phyloP scores from a whole-genome alignment of 2,329 filamentous ascomycete genomes.

The Periglandula ipomoeae region DNA sequence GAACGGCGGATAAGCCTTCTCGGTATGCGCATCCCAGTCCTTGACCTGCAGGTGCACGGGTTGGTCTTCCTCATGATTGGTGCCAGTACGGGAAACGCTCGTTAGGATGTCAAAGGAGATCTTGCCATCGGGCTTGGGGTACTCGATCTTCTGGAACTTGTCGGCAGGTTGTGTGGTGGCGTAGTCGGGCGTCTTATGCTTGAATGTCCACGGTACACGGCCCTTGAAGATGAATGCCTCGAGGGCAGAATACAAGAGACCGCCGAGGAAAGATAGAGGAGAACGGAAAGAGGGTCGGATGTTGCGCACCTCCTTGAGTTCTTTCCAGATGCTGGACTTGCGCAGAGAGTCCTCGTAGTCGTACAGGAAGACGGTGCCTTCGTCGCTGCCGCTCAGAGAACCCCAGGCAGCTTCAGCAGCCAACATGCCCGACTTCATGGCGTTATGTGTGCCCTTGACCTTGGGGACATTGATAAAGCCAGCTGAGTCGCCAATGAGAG shows the following conservation, averaged over 20 bases:
- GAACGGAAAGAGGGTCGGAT: constrained; percentile 93
- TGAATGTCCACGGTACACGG: constrained; percentile 82
- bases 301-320: constrained; percentile 90
- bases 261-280: constrained; percentile 79
- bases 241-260: constrained; percentile 84
- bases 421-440: constrained; percentile 95
- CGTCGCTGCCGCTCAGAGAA: constrained; percentile 51
- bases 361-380: constrained; percentile 78
- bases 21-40: constrained; percentile 88
- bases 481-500: constrained; percentile 90
- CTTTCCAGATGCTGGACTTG: constrained; percentile 82
- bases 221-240: constrained; percentile 85
- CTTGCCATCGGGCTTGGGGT: constrained; percentile 92
- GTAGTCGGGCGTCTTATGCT: constrained; percentile 71
- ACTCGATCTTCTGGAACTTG: constrained; percentile 80
- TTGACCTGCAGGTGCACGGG: constrained; percentile 91
- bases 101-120: constrained; percentile 95
- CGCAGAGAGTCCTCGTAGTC: constrained; percentile 88
- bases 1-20: constrained; percentile 74
- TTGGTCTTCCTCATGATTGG: constrained; percentile 98
- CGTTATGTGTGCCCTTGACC: constrained; percentile 96
- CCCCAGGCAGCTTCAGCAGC: constrained; percentile 84
- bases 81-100: constrained; percentile 88
- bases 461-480: constrained; percentile 97
- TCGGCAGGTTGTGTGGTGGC: constrained; percentile 73